Evolutionary conservation across 2,329 filamentous ascomycete genomes (phyloP).

Genomic region (Dryadomyces quercivorus): DNA sequence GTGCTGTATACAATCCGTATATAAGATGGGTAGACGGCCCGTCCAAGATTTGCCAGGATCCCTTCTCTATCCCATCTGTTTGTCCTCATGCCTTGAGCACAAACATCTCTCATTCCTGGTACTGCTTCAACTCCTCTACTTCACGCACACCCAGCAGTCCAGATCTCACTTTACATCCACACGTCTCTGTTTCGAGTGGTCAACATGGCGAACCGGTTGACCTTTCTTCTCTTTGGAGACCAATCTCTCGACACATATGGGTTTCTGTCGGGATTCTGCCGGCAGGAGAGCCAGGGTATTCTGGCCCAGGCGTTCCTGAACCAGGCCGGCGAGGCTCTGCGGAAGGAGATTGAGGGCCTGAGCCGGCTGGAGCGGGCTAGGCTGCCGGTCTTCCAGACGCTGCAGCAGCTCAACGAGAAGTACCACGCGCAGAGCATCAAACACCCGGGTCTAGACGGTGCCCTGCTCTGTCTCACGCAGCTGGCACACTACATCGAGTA

Average conservation of each 20-base stretch:
- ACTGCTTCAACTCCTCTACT: neutral
- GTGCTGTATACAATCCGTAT: neutral
- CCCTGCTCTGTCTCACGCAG: slow-evolving; percentile 51
- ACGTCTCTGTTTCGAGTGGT: neutral
- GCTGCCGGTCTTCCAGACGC: slow-evolving; percentile 49
- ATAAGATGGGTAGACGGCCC: neutral
- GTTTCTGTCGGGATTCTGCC: slow-evolving; percentile 44
- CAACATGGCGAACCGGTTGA: slow-evolving; percentile 32
- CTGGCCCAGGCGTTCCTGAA: slow-evolving; percentile 52
- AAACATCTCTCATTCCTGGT: neutral
- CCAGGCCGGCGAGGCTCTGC: slow-evolving; percentile 42
- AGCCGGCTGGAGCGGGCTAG: slow-evolving; percentile 41
- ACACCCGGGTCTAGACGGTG: slow-evolving; percentile 51
- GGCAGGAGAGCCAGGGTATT: slow-evolving; percentile 30
- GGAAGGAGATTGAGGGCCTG: slow-evolving; percentile 46
- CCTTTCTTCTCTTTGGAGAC: slow-evolving; percentile 56
- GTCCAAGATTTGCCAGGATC: neutral
- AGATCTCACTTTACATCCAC: neutral
- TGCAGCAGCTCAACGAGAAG: slow-evolving; percentile 52
- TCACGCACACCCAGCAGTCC: neutral
- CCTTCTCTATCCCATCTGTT: neutral
- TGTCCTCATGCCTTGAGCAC: neutral
- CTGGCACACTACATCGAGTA: slow-evolving; percentile 59
- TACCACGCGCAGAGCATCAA: slow-evolving; percentile 47
- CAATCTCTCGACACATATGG: slow-evolving; percentile 56